A percentile compares a stretch with the other conserved stretches of the same genome.
Conservation (phyloP, 352 stramenopile species). For the Phytophthora pistaciae region DNA sequence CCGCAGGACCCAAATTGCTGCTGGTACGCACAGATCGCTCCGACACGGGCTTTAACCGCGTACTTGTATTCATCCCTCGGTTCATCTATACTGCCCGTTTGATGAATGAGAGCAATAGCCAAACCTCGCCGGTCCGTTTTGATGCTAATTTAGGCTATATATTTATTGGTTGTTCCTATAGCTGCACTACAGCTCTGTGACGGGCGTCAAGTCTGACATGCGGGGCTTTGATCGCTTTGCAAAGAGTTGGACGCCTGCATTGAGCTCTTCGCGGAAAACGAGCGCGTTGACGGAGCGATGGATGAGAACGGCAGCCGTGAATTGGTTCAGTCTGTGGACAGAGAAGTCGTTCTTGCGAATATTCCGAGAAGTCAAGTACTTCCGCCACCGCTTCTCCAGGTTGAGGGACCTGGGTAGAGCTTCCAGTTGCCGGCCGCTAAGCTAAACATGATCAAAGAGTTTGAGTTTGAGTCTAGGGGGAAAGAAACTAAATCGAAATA, state of each 20-base stretch:
- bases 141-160: constrained; percentile 10
- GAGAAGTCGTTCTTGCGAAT: constrained; percentile 65
- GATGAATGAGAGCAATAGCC: neutral
- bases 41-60: constrained; percentile 5
- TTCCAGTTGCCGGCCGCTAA: constrained; percentile 62
- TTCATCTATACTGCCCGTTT: constrained; percentile 7
- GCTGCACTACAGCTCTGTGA: constrained; percentile 4
- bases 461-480: neutral
- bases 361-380: constrained; percentile 58
- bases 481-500: neutral
- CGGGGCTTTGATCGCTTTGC: constrained; percentile 21
- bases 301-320: constrained; percentile 52
- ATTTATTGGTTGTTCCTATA: neutral
- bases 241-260: constrained; percentile 52
- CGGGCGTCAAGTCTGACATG: neutral
- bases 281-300: constrained; percentile 60
- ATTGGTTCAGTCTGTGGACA: constrained; percentile 61
- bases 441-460: constrained; percentile 21
- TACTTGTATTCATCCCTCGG: neutral
- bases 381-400: constrained; percentile 67
- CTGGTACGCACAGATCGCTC: constrained; percentile 14
- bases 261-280: constrained; percentile 62
- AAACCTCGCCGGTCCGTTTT: neutral
- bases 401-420: constrained; percentile 57
- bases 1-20: neutral